Percentiles rank a stretch among this genome's conserved stretches.
Conservation (phyloP, 805 yeast species). For the Tetrapisispora arboricola region DNA sequence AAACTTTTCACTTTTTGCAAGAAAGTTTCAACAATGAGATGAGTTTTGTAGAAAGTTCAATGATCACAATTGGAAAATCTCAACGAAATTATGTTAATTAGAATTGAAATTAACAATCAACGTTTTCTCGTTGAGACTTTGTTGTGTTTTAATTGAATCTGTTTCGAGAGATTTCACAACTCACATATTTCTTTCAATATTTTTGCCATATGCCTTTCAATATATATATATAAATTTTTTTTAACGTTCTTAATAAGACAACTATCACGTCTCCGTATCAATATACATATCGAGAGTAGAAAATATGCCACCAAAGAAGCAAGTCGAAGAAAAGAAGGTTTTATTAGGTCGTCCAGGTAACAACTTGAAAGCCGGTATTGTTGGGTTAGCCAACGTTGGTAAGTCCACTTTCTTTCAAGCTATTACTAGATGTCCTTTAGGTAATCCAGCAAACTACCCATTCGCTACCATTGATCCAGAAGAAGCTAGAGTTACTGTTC, state of each 20-base stretch:
- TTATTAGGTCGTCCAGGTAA: conserved; percentile 78
- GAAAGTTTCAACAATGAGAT: no score
- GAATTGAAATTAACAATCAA: no score
- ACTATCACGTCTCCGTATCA: no score
- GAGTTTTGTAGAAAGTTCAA: no score
- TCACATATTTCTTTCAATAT: no score
- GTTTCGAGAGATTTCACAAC: no score
- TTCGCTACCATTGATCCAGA: conserved; percentile 93
- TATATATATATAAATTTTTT: background rate
- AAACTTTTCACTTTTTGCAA: background rate
- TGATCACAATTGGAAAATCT: no score
- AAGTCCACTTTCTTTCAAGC: conserved; percentile 77
- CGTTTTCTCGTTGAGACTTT: no score
- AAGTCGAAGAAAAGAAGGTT: conserved; percentile 49
- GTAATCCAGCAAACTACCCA: conserved; percentile 70
- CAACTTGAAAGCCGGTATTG: conserved; percentile 49
- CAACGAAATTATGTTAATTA: background rate
- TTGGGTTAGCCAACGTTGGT: conserved; percentile 75
- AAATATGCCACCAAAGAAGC: conserved; percentile 32
- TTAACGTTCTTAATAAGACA: no score
- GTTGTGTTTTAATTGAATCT: no score
- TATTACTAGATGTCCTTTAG: conserved; percentile 59
- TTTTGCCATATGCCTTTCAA: no score
- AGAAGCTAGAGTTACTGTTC: conserved; percentile 92
- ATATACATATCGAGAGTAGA: background rate